Evolutionary conservation across 306 rosid species (phyloP), one percentile per base, ranked within the genome.

Genomic region (Dalbergia cochinchinensis): DNA sequence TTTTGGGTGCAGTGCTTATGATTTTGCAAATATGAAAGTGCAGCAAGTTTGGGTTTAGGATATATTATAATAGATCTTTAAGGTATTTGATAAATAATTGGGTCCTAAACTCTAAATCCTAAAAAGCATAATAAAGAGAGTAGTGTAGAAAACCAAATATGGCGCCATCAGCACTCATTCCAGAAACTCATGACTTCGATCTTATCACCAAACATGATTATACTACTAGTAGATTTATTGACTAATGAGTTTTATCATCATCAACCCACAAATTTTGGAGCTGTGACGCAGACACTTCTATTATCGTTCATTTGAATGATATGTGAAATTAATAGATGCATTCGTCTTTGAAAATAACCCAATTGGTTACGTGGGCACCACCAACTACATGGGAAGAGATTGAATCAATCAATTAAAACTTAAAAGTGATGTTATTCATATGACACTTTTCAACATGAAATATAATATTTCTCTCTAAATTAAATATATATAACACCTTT

Each of bases 261-360:
- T 16, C n/a, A 54, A 54, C 60, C 60, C 60, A 54, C 60, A 54
- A 16, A 6, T 54, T 54, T 54, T 54, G 60, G 60, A 54, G 60
- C 60, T 6, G 60, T 54, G 60, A 54, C 26, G 16, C 4, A 7
- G 60, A 54, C 60, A 54, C 60, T 54, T 54, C 60, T 54, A 54
- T 54, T 10, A 26, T 54, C n/a, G 5, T 37, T 37, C 7, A 37
- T 54, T 54, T 53, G 59, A 53, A n/a, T 53, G 11, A 1, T n/a
- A 16, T 0, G 20, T 1, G 9, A 8, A n/a, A 53, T 15, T 53
- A 53, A 53, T 53, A 15, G 15, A 53, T 47, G 53, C 53, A 47
- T 47, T 47, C 53, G 11, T 47, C 15, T 54, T 54, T 54, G 20
- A 54, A 54, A 54, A 54, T 7, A 16, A 54, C 22, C 60, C 26